A percentile compares a stretch with the other conserved stretches of the same genome.
These are phyloP conservation scores for Pestalotiopsis sp. DNA, from an alignment of 2,329 filamentous ascomycete species.

Conservation along the genomic window DNA sequence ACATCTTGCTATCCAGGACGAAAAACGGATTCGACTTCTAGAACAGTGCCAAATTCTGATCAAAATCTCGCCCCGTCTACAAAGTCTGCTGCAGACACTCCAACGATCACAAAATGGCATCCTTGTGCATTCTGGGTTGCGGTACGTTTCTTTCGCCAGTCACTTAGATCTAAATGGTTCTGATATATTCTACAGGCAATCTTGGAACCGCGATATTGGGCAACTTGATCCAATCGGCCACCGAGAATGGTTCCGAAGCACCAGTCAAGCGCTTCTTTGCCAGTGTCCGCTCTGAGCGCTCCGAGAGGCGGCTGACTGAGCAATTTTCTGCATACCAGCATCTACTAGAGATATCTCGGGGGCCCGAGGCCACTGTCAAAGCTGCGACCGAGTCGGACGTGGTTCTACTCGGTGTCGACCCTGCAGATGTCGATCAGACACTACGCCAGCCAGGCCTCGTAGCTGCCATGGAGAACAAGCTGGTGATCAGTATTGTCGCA, in stretches of 20 bases:
- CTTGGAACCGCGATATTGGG: constrained; percentile 5
- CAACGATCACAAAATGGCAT: not conserved
- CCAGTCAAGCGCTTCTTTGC: not conserved
- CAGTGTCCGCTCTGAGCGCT: constrained; percentile 5
- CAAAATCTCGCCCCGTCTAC: no score
- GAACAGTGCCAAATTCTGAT: no score
- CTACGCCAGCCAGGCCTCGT: constrained; percentile 37
- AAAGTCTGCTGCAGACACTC: not conserved
- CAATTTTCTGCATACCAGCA: not conserved
- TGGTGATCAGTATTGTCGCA: constrained; percentile 53
- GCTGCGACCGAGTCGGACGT: constrained; percentile 39
- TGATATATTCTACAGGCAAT: constrained; percentile 1
- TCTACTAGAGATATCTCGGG: constrained; percentile 23
- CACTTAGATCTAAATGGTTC: not conserved
- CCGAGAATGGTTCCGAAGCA: not conserved
- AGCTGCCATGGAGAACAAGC: constrained; percentile 42
- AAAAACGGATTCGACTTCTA: no score
- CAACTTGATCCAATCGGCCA: not conserved
- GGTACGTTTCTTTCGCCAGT: not conserved
- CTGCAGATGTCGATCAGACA: constrained; percentile 40
- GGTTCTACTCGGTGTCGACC: constrained; percentile 49
- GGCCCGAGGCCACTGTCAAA: constrained; percentile 30
- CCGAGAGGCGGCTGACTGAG: not conserved
- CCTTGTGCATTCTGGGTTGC: constrained; percentile 5
- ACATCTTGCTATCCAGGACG: no score